Evolutionary conservation across 495 filamentous ascomycete species (phyloP), one percentile per base, ranked within the genome.

Genomic region (Penicillium ochrochloron): DNA sequence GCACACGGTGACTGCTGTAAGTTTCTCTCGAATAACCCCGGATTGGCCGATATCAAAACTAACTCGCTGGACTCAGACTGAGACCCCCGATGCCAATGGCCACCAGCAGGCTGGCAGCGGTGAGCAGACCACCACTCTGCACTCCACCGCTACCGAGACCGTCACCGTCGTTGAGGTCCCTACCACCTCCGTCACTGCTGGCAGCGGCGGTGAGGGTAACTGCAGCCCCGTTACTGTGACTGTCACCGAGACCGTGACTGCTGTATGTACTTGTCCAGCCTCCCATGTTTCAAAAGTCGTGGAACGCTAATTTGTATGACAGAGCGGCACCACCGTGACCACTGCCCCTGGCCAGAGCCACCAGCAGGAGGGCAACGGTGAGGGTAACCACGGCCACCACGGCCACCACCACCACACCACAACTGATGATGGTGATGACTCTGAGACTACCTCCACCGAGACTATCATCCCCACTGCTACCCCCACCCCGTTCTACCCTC

Each of bases 1-100:
- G 25, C 62, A 75, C 51, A 80, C 77, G 44, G 76, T 77, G 64
- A 76, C 72, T 59, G 75, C 72, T 29, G 79, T 82, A 74, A 59
- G 79, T 73, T 12, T 25, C 17, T 52, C 56, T 55, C 19, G 10
- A 19, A 27, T 37, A 37, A 54, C 25, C 12, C 19, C 57, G 37
- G 15, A 41, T 51, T 51, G 2, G 51, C 21, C 25, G 4, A 27
- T 59, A 15, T 12, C n/a, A 33, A 33, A 39, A 62, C 67, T 72
- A 58, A 72, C 58, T 15, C 3, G 39, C 34, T 19, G 37, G 15
- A 46, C 51, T 54, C 44, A 65, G 69, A 68, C 63, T 34, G 50
- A 68, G 39, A 39, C 56, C 44, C 60, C 52, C 25, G 48, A n/a
- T n/a, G 48, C 46, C 64, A 27, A 61, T 14, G 44, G 23, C 34